These are phyloP conservation scores for Cadophora malorum DNA, from an alignment of 2,329 filamentous ascomycete genomes.

Conservation along the genomic window DNA sequence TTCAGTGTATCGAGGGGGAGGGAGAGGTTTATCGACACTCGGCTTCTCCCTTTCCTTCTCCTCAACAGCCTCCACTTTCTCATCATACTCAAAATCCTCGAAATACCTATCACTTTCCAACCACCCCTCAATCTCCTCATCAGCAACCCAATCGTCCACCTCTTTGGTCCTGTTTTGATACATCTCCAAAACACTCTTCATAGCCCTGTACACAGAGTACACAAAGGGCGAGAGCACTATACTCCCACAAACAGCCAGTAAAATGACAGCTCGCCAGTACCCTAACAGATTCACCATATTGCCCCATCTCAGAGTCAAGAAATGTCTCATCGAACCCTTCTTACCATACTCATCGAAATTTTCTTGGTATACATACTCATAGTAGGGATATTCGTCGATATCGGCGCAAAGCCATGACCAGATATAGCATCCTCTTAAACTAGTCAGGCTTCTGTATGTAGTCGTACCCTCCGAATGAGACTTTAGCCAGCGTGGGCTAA, in stretches of 20 bases:
- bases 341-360: slow-evolving; percentile 36
- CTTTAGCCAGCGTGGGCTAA: slow-evolving; percentile 15
- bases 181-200: slow-evolving; percentile 26
- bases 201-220: slow-evolving; percentile 28
- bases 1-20: slow-evolving; percentile 23
- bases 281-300: slow-evolving; percentile 29
- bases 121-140: slow-evolving; percentile 33
- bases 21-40: slow-evolving; percentile 26
- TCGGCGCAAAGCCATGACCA: slow-evolving; percentile 35
- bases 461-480: slow-evolving; percentile 21
- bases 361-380: slow-evolving; percentile 34
- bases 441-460: slow-evolving; percentile 26
- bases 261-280: slow-evolving; percentile 22
- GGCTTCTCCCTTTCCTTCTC: slow-evolving; percentile 24
- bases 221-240: slow-evolving; percentile 29
- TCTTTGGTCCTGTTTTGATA: slow-evolving; percentile 30
- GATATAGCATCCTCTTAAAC: slow-evolving; percentile 29
- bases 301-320: slow-evolving; percentile 29
- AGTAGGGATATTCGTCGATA: slow-evolving; percentile 31
- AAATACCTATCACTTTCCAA: slow-evolving; percentile 28
- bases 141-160: slow-evolving; percentile 33
- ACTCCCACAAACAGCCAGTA: slow-evolving; percentile 28
- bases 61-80: slow-evolving; percentile 23
- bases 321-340: slow-evolving; percentile 33
- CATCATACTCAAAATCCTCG: slow-evolving; percentile 28